Evolutionary conservation across 169 alveolate genomes (phyloP), one percentile per base, ranked within the genome.

Genomic region (Plasmodium gonderi): DNA sequence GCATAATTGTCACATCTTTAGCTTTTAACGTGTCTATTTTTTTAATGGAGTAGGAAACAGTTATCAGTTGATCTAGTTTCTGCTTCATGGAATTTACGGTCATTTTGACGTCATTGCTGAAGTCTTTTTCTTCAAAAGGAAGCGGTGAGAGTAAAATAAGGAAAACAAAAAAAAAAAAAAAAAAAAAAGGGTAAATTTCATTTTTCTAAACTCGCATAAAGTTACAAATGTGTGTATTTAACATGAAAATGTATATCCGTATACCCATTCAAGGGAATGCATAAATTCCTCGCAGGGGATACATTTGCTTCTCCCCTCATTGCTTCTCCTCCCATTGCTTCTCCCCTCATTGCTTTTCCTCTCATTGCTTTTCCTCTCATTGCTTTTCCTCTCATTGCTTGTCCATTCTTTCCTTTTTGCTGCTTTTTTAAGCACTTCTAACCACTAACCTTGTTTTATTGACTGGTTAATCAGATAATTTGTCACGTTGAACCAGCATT

Each of bases 401-500:
- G 11, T 8, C 7, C 17, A 47, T 49, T 54, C 64, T 60, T 17
- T n/a, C n/a, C n/a, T n/a, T n/a, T n/a, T n/a, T n/a, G n/a, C n/a
- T n/a, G n/a, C n/a, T n/a, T n/a, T n/a, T n/a, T n/a, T n/a, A n/a
- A n/a, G n/a, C n/a, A n/a, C n/a, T n/a, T n/a, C n/a, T n/a, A n/a
- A n/a, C 68, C 17, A 17, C 40, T 29, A 72, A 83, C 82, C 92
- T 74, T 83, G 82, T 42, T 83, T 83, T 74, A 83, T 69, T 51
- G 92, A 83, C 29, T 83, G 68, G 65, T 54, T 83, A 49, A 83
- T 83, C 45, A 83, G 60, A 31, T 83, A 83, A 29, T 72, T 54
- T 29, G 92, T 47, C 6, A 83, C 42, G 67, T 83, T 75, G 77
- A 83, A 83, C 92, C 92, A 83, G 67, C 85, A 83, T 38, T 83